Evolutionary conservation across 495 filamentous ascomycete species (phyloP).

Genomic region (Aspergillus hancockii): DNA sequence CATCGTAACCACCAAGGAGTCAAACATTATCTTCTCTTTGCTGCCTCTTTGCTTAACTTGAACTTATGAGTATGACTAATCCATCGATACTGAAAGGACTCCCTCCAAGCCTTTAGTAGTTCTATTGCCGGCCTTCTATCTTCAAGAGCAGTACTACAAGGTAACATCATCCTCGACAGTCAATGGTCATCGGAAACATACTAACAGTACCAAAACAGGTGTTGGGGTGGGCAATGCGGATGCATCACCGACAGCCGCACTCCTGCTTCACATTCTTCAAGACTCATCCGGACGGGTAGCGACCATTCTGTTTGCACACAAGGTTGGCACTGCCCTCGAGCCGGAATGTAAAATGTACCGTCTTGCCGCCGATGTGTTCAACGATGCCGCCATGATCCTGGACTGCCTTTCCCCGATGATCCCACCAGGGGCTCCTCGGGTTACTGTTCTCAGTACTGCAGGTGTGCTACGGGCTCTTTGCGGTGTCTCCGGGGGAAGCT

Average conservation of each 20-base stretch:
- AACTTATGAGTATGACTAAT: neutral
- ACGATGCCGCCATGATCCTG: constrained; percentile 85
- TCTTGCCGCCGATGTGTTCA: constrained; percentile 87
- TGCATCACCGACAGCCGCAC: constrained; percentile 81
- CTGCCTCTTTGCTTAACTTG: neutral
- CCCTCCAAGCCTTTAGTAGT: constrained; percentile 91
- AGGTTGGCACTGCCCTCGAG: constrained; percentile 82
- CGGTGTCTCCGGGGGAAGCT: constrained; percentile 84
- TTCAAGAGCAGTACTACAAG: constrained; percentile 87
- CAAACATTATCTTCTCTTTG: neutral
- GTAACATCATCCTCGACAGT: constrained; percentile 33
- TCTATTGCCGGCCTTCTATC: constrained; percentile 88
- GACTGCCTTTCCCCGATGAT: constrained; percentile 85
- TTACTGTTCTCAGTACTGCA: constrained; percentile 69
- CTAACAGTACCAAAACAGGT: constrained; percentile 42
- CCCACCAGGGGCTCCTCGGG: constrained; percentile 61
- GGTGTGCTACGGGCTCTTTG: constrained; percentile 81
- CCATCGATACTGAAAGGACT: constrained; percentile 61
- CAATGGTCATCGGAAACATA: neutral
- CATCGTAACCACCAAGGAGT: neutral
- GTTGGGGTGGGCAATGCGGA: constrained; percentile 87
- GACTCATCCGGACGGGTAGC: constrained; percentile 82
- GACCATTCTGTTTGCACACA: constrained; percentile 88
- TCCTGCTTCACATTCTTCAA: constrained; percentile 84
- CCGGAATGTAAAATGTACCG: constrained; percentile 95